Evolutionary conservation across 345 rosid genomes (phyloP).

Genomic region (Cochlearia excelsa): DNA sequence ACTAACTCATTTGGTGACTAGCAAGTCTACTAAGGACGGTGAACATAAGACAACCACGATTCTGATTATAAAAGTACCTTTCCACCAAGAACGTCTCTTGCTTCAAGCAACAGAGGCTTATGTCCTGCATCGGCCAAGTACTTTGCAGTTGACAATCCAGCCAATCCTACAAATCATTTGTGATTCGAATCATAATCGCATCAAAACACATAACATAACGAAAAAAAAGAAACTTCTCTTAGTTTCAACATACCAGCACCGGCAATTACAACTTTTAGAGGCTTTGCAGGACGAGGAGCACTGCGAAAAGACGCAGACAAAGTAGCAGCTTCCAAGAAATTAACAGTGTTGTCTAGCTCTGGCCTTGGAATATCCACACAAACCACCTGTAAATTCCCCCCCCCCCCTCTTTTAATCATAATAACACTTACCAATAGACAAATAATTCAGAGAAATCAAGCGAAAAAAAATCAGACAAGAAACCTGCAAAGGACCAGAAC

Average conservation of each 20-base stretch:
- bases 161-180: conserved; percentile 59
- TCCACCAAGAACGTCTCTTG: conserved; percentile 94
- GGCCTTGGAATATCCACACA: conserved; percentile 88
- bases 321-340: conserved; percentile 85
- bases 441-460: not conserved
- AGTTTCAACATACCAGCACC: conserved; percentile 67
- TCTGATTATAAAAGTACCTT: conserved; percentile 47
- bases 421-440: not conserved
- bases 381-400: conserved; percentile 47
- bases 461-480: not conserved
- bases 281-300: conserved; percentile 63
- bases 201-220: not conserved
- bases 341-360: conserved; percentile 67
- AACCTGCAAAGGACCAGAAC: conserved; percentile 52
- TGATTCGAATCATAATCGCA: conserved; percentile 14
- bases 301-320: conserved; percentile 67
- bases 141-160: conserved; percentile 90
- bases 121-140: conserved; percentile 97
- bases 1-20: not conserved
- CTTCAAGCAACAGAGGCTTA: conserved; percentile 72
- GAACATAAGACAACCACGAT: not conserved
- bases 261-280: conserved; percentile 77
- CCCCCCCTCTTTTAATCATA: not conserved
- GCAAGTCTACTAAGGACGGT: not conserved
- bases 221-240: not conserved